Base-by-base conservation (phyloP, 768 basidiomycete species). In the Amanita phalloides region DNA sequence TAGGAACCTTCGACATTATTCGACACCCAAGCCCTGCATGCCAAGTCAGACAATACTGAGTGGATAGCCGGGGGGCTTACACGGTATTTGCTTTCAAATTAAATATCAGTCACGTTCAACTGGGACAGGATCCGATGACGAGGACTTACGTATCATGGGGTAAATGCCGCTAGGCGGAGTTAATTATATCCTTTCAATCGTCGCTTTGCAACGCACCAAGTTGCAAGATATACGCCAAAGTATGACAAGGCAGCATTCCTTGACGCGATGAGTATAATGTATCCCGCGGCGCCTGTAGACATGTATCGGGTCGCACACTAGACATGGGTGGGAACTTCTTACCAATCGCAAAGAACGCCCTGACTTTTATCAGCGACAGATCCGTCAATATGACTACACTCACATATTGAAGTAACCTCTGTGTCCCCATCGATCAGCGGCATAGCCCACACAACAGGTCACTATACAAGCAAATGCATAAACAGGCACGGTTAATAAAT, bases 1-100 rank as follows among this genome's bases (percentile, higher is more conserved):
- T 87, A 88, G 2, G 77, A 73, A 11, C 86, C 85, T 64, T 87
- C 84, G 11, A 83, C 73, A 60, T 85, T 88, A 59, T 86, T 86
- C 17, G 79, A 78, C 20, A 78, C 76, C 75, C 75, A 77, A 3
- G 74, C 73, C 57, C 74, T 77, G 26, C 2, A 25, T 41, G 45
- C 2, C 35, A 28, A n/a, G 49, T 35, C 14, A 47, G 39, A 17
- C 41, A 1, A 17, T 14, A 17, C 14, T 37, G 26, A 6, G 32
- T 30, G 48, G 33, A 41, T 20, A 21, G 5, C 5, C 30, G 36
- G 20, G 8, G 8, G 30, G 60, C 71, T 57, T 58, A 81, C 80
- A 79, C 71, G 1, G 77, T 74, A 58, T 83, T 83, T 10, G 82
- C 82, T 82, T 36, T 23, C n/a, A 17, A 50, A 20, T 26, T 13